Base-by-base conservation (phyloP, 2,329 filamentous ascomycete species). In the Trichoderma sp. region DNA sequence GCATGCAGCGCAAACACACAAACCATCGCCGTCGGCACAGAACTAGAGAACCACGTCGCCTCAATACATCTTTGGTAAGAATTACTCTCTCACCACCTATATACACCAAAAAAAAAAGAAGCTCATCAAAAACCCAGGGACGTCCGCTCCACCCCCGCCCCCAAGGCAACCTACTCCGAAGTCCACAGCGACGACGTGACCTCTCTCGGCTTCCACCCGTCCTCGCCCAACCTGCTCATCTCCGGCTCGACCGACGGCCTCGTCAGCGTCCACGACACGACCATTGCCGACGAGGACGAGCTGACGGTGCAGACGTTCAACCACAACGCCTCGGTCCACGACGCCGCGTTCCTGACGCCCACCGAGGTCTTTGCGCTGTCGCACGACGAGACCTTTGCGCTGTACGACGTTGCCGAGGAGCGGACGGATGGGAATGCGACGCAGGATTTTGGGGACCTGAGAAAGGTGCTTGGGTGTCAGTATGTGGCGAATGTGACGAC, bases 201-300 rank as follows among this genome's bases (percentile, higher is more conserved):
- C 40, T 86, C 89, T 16, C 78, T 83, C 2, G 70, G 74, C 75
- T 89, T 89, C 74, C 89, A 92, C 77, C 89, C 89, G 0, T 81
- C 79, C 3, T 82, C 86, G 60, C 83, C 87, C 0, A 83, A 86
- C 56, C 81, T 92, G 19, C 85, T 95, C 6, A 83, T 95, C 13
- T 93, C 91, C 1, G 91, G 91, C 55, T 93, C 91, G 47, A 95
- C 92, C 16, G 92, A 96, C 79, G 92, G 92, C 7, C 86, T 95
- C 1, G 86, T 95, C 74, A 94, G 92, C 75, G 83, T 95, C 57
- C 92, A 91, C 79, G 90, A 96, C 80, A 91, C 88, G 21, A 84
- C 85, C 59, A 85, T 92, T 69, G 80, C 83, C 21, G 90, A 92
- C 73, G 92, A 95, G 79, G 92, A 95, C 76, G 92, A 95, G 58